phyloP scores from a whole-genome alignment of 2,329 filamentous ascomycete genomes.

The Parastagonospora nodorum region DNA sequence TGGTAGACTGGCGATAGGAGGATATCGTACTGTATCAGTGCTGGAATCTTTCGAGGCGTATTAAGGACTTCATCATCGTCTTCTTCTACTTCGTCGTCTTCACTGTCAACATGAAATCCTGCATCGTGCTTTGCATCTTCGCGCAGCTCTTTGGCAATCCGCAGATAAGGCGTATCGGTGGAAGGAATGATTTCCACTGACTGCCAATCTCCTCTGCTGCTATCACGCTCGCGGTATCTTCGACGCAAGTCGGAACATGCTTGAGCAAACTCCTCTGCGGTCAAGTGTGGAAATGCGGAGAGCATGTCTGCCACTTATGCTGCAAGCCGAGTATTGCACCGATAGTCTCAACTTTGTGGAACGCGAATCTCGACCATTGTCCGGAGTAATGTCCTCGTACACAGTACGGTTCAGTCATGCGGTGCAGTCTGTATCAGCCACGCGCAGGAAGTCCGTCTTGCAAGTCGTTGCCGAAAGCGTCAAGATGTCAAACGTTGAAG shows the following conservation, averaged over 20 bases:
- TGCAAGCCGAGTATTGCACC: not conserved
- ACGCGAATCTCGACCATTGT: not conserved
- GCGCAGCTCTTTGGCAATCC: slow-evolving; percentile 20
- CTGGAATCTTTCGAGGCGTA: not conserved
- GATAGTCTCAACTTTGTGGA: not conserved
- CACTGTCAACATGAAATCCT: not conserved
- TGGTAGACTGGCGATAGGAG: slow-evolving; percentile 51
- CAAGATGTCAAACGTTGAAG: too few relatives aligned
- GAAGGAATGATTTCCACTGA: slow-evolving; percentile 23
- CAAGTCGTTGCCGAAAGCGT: too few relatives aligned
- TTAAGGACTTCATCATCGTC: slow-evolving; percentile 30
- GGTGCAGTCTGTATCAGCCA: not conserved
- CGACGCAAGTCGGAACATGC: slow-evolving; percentile 28
- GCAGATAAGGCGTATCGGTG: slow-evolving; percentile 19
- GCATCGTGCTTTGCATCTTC: not conserved
- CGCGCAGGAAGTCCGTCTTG: too few relatives aligned
- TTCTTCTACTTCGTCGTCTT: slow-evolving; percentile 14
- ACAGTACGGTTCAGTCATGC: too few relatives aligned
- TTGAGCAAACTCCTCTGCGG: slow-evolving; percentile 30
- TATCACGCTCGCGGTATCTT: slow-evolving; percentile 15
- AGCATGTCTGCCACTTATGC: slow-evolving; percentile 6
- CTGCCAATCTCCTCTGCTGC: slow-evolving; percentile 28
- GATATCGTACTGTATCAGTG: slow-evolving; percentile 47
- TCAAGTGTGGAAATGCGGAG: slow-evolving; percentile 35
- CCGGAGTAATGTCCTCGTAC: too few relatives aligned